phyloP scores from a whole-genome alignment of 306 rosid genomes.

The Sophora flavescens region DNA sequence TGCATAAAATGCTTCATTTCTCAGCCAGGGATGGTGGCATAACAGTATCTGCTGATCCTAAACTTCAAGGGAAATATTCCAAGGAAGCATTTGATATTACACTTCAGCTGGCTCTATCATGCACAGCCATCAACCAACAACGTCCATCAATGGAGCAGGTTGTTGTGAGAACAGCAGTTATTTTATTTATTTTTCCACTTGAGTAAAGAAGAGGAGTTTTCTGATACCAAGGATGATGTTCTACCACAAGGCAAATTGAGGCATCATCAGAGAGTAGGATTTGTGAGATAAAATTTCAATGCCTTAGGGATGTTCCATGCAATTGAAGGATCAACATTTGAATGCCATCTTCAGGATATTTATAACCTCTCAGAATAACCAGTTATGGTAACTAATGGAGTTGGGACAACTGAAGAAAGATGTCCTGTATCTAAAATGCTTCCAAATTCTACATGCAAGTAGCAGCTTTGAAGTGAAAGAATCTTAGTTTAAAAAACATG shows the following conservation, averaged over 20 bases:
- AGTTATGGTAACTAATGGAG: not conserved
- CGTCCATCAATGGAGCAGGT: slow-evolving; percentile 56
- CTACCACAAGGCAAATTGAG: not conserved
- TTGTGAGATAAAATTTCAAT: not conserved
- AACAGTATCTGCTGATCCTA: slow-evolving; percentile 51
- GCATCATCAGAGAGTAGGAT: not conserved
- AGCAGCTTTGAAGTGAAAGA: not conserved
- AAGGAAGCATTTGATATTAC: slow-evolving; percentile 53
- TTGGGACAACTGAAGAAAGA: not conserved
- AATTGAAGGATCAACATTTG: not conserved
- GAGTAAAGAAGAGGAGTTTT: not conserved
- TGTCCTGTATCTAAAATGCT: not conserved
- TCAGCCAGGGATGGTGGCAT: slow-evolving; percentile 49
- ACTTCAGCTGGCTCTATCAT: slow-evolving; percentile 55
- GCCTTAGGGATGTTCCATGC: slow-evolving; percentile 13
- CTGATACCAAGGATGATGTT: not conserved
- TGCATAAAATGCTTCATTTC: slow-evolving; percentile 30
- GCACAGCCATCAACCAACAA: slow-evolving; percentile 50
- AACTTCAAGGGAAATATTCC: slow-evolving; percentile 52
- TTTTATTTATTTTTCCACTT: not conserved
- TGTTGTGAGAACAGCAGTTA: not conserved
- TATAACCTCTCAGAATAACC: not conserved
- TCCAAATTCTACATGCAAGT: not conserved
- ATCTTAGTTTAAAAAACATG: not conserved
- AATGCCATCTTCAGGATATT: not conserved